Base-by-base conservation (phyloP, 202 grass and related monocot species). In the Cymbopogon flexuosus region DNA sequence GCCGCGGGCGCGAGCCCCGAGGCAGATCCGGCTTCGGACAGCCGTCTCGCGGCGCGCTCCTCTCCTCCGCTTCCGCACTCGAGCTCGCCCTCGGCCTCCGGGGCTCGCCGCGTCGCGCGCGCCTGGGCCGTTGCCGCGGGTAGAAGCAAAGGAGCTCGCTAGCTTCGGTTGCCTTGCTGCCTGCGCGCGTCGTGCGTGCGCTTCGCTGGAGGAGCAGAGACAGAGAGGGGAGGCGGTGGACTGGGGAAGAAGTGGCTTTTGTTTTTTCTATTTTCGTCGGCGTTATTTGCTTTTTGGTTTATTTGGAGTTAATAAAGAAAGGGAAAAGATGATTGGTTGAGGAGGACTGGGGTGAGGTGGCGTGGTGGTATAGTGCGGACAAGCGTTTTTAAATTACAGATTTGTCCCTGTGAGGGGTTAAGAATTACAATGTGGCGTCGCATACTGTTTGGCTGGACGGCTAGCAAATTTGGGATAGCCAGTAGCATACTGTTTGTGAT, bases 161-260 rank as follows among this genome's bases (percentile, higher is more conserved):
- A n/a, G 78, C 84, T 52, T 70, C 42, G 65, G 72, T 69, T 77
- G 72, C 36, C 54, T 56, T 37, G 37, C 18, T 37, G 62, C 59
- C 46, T 68, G 77, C 62, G 43, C 62, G 35, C 58, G 79, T 70
- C 30, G 63, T 82, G 19, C 59, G 37, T 57, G 73, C 58, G 35
- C 85, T 87, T 87, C 58, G 79, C 73, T 72, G 56, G 58, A 78
- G 78, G 78, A 51, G 39, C 30, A 10, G 16, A 40, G 39, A 40
- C n/a, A n/a, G 41, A 6, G n/a, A 5, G 6, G 12, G 12, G 63
- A 23, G 77, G 46, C 36, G 63, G 63, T 23, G 36, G 36, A 46
- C 77, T 47, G 73, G 73, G 52, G 79, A 87, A 87, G 85, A 87
- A 72, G 73, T 66, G 73, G 22, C 9, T 83, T 66, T 77, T 16